These are phyloP conservation scores for Taphrina wiesneri DNA, from an alignment of 1,139 yeast genomes.

Conservation along the genomic window DNA sequence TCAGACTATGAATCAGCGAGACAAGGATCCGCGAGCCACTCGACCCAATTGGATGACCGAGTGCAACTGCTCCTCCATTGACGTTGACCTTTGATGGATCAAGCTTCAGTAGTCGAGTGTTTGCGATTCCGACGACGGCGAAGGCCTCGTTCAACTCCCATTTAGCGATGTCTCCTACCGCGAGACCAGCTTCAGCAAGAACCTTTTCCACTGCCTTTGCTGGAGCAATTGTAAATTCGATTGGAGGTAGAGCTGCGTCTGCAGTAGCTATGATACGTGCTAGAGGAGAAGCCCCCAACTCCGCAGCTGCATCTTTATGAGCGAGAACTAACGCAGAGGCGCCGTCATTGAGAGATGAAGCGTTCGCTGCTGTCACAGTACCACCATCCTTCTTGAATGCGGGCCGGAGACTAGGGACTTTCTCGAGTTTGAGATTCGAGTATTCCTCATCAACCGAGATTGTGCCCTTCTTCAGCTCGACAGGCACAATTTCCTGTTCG, in stretches of 20 bases:
- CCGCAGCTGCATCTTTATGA: constrained; percentile 69
- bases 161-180: constrained; percentile 55
- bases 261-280: constrained; percentile 87
- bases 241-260: constrained; percentile 89
- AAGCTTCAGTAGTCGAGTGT: constrained; percentile 62
- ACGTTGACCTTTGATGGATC: constrained; percentile 74
- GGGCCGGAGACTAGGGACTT: constrained; percentile 77
- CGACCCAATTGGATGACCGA: constrained; percentile 94
- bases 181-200: constrained; percentile 57
- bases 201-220: constrained; percentile 88
- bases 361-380: constrained; percentile 92
- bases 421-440: constrained; percentile 66
- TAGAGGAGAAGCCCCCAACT: constrained; percentile 62
- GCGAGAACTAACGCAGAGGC: constrained; percentile 87
- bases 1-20: constrained; percentile 70
- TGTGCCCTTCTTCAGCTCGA: constrained; percentile 82
- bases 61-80: constrained; percentile 94
- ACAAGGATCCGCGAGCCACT: constrained; percentile 91
- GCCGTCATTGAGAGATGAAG: constrained; percentile 90
- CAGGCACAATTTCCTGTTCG: constrained; percentile 71
- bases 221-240: constrained; percentile 93
- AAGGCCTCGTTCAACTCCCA: constrained; percentile 94
- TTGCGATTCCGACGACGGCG: constrained; percentile 87
- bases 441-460: constrained; percentile 76
- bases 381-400: constrained; percentile 72